Conservation (phyloP, 768 basidiomycete genomes). For the Leccinum disarticulatum region DNA sequence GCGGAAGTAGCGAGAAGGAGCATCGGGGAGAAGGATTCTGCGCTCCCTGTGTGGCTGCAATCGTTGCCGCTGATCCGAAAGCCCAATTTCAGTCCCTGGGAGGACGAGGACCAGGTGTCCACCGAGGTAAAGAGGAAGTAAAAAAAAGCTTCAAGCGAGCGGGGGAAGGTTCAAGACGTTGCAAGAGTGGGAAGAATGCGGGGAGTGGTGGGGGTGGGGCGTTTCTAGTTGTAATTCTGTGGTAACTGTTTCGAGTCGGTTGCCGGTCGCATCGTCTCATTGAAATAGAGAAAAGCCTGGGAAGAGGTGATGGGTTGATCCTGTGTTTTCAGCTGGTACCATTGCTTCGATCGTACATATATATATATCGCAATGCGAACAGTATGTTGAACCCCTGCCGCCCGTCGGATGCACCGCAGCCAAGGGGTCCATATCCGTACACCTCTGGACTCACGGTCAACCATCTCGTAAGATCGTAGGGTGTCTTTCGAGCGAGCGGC, state of each 20-base stretch:
- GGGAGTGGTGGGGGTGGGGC: background rate
- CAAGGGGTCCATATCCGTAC: slow-evolving; percentile 11
- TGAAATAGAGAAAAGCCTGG: slow-evolving; percentile 15
- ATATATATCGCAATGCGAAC: slow-evolving; percentile 33
- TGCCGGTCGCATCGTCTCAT: slow-evolving; percentile 13
- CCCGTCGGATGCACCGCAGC: background rate
- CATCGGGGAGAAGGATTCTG: slow-evolving; percentile 30
- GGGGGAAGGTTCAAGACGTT: background rate
- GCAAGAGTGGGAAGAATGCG: background rate
- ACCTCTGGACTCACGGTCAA: background rate
- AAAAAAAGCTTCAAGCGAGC: background rate
- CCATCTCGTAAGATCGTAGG: background rate
- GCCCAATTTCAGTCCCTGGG: slow-evolving; percentile 81
- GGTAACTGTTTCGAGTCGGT: slow-evolving; percentile 15
- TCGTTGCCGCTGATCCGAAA: slow-evolving; percentile 65
- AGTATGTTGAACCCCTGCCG: slow-evolving; percentile 24
- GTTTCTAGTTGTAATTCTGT: slow-evolving; percentile 8
- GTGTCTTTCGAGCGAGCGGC: background rate
- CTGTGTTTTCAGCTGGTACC: slow-evolving; percentile 21
- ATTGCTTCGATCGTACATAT: slow-evolving; percentile 28
- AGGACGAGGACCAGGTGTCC: slow-evolving; percentile 56
- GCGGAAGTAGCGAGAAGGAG: slow-evolving; percentile 27
- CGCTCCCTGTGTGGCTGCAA: slow-evolving; percentile 67
- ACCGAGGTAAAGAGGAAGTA: slow-evolving; percentile 25
- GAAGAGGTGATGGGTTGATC: slow-evolving; percentile 21